Base-by-base conservation (phyloP, 257 asterid genomes). In the Nicotiana tomentosiformis region DNA sequence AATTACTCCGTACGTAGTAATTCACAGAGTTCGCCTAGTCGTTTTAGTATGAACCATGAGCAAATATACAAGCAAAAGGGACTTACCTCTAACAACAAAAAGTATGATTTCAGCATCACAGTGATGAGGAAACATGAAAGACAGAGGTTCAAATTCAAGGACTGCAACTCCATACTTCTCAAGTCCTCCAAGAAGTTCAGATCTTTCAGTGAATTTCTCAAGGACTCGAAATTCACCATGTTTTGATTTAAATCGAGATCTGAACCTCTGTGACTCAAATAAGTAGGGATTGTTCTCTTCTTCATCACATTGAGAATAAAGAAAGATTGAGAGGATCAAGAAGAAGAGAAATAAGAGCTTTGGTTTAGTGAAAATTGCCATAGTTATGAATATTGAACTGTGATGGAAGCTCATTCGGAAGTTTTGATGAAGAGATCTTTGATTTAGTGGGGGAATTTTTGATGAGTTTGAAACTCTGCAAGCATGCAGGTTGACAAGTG, bases 121-220 rank as follows among this genome's bases (percentile, higher is more conserved):
- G 77, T 90, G 93, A 86, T 90, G 89, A 72, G 93, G 90, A 65
- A 90, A 30, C 9, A 88, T 30, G 15, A 89, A 89, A 4, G 93
- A 87, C 17, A 69, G 81, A 7, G 92, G 91, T n/a, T 89, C 84
- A 4, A 89, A 86, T 76, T 89, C 91, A 14, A 85, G 84, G 2
- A 86, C 30, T 0, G 86, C 83, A 4, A 90, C 58, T 2, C 93
- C 87, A 39, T 77, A 89, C 4, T 86, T 80, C 29, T 87, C 91
- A 39, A 90, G 79, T 57, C 91, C 92, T 29, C 56, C 30, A 1
- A 90, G 87, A 70, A 90, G 87, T 15, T 86, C 87, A 0, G 90
- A 86, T 56, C 80, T 83, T 82, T 89, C 62, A 0, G 89, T 70
- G 78, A 90, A 89, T 37, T 87, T 83, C 29, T 83, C 82, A 8